These are phyloP conservation scores for Pyrenophora teres DNA, from an alignment of 2,329 filamentous ascomycete genomes.

Conservation along the genomic window DNA sequence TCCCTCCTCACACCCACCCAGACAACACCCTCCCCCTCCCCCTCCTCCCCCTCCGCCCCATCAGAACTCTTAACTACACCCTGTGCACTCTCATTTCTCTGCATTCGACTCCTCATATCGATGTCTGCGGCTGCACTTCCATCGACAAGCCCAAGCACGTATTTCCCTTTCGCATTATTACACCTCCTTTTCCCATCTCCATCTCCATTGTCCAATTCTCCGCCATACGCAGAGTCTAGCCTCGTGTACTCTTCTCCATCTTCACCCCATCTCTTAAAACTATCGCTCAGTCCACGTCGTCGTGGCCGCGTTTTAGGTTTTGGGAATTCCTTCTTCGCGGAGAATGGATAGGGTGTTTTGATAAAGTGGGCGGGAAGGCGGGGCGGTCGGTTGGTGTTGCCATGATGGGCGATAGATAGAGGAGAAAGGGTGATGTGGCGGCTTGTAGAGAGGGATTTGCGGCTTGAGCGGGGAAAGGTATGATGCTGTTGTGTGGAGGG, in stretches of 20 bases:
- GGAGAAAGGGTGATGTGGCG: slow-evolving; percentile 26
- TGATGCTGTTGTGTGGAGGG: background rate
- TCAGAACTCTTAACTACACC: slow-evolving; percentile 13
- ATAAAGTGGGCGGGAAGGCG: slow-evolving; percentile 33
- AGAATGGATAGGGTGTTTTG: slow-evolving; percentile 36
- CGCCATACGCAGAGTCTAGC: slow-evolving; percentile 11
- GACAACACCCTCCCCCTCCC: slow-evolving; percentile 11
- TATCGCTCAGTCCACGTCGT: slow-evolving; percentile 3
- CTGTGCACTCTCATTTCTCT: slow-evolving; percentile 30
- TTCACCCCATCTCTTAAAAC: background rate
- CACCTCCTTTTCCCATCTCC: slow-evolving; percentile 1
- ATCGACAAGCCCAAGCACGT: slow-evolving; percentile 26
- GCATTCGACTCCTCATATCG: slow-evolving; percentile 23
- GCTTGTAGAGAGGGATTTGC: slow-evolving; percentile 23
- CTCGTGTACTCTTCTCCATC: slow-evolving; percentile 4
- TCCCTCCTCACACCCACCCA: slow-evolving; percentile 21
- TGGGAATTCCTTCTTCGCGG: slow-evolving; percentile 33
- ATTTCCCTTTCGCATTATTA: slow-evolving; percentile 27
- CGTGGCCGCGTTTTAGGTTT: slow-evolving; percentile 26
- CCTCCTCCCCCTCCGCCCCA: slow-evolving; percentile 5
- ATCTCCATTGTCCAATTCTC: slow-evolving; percentile 5
- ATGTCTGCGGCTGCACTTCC: slow-evolving; percentile 2
- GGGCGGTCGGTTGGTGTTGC: slow-evolving; percentile 19
- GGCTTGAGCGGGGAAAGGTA: background rate
- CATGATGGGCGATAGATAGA: background rate